Evolutionary conservation across 169 alveolate species (phyloP).

Genomic region (Plasmodium yoelii): DNA sequence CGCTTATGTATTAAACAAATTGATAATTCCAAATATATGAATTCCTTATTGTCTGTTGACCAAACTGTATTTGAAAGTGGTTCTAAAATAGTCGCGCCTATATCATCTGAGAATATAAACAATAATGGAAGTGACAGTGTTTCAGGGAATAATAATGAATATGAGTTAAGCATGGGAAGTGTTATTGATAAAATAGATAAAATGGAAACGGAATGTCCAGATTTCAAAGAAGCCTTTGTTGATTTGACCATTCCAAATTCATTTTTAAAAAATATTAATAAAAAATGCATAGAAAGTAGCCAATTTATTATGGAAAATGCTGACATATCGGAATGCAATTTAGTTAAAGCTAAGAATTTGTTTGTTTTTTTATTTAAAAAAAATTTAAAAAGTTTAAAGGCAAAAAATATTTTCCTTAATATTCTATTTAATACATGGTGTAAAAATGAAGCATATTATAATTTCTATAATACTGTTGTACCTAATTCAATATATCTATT

Average conservation of each 20-base stretch:
- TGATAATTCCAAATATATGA: background rate
- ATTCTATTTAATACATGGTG: constrained; percentile 60
- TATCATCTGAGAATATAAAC: background rate
- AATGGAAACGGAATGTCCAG: background rate
- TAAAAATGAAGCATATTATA: constrained; percentile 50
- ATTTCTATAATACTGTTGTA: constrained; percentile 25
- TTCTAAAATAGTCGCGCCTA: background rate
- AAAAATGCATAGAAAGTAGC: constrained; percentile 54
- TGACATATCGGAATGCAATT: background rate
- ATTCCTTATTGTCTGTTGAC: no score
- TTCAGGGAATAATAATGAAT: background rate
- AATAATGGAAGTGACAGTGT: background rate
- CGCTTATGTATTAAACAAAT: background rate
- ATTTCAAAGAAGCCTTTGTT: background rate
- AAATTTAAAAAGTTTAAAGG: constrained; percentile 32
- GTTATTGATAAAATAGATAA: background rate
- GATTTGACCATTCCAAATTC: constrained; percentile 16
- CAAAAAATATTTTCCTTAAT: constrained; percentile 33
- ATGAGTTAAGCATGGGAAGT: background rate
- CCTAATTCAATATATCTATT: constrained; percentile 62
- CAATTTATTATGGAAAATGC: constrained; percentile 52
- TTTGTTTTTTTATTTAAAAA: constrained; percentile 48
- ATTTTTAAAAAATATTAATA: constrained; percentile 41
- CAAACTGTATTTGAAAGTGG: background rate
- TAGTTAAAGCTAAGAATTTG: constrained; percentile 39